Evolutionary conservation across 768 basidiomycete species (phyloP).

Genomic region (Rhodotorula sphaerocarpa): DNA sequence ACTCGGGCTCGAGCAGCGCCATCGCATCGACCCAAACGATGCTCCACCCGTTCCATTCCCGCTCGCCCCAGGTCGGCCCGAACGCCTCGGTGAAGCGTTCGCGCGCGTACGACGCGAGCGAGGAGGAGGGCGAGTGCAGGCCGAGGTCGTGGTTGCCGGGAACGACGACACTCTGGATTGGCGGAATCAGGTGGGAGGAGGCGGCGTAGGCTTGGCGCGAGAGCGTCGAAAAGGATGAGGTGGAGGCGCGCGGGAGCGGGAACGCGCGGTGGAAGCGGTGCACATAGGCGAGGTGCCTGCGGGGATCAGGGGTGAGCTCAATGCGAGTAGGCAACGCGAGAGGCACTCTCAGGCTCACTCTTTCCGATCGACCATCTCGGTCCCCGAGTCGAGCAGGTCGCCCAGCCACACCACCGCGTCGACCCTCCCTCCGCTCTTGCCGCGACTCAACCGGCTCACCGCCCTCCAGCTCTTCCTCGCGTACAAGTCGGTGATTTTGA

Average conservation of each 20-base stretch:
- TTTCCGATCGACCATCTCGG: constrained; percentile 54
- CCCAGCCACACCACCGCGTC: constrained; percentile 75
- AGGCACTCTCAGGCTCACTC: constrained; percentile 53
- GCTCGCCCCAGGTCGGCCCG: constrained; percentile 57
- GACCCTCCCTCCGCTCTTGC: constrained; percentile 54
- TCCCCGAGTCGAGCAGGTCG: constrained; percentile 84
- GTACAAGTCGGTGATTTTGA: constrained; percentile 67
- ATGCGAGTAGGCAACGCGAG: background rate
- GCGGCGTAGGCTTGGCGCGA: constrained; percentile 2
- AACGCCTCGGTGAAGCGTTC: constrained; percentile 66
- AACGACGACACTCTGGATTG: constrained; percentile 51
- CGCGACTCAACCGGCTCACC: constrained; percentile 33
- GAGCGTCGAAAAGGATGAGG: constrained; percentile 8
- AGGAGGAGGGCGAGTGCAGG: constrained; percentile 43
- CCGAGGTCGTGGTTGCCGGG: constrained; percentile 90
- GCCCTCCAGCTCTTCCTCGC: constrained; percentile 72
- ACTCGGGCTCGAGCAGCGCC: constrained; percentile 59
- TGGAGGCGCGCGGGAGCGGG: constrained; percentile 46
- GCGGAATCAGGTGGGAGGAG: constrained; percentile 6
- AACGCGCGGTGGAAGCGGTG: constrained; percentile 52
- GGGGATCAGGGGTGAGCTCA: background rate
- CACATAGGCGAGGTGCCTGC: constrained; percentile 67
- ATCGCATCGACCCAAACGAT: constrained; percentile 66
- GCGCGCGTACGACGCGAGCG: constrained; percentile 42
- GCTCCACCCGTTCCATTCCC: constrained; percentile 61